Evolutionary conservation across 2,329 filamentous ascomycete genomes (phyloP), one percentile per base, ranked within the genome.

Genomic region (Sporothrix dimorphospora): DNA sequence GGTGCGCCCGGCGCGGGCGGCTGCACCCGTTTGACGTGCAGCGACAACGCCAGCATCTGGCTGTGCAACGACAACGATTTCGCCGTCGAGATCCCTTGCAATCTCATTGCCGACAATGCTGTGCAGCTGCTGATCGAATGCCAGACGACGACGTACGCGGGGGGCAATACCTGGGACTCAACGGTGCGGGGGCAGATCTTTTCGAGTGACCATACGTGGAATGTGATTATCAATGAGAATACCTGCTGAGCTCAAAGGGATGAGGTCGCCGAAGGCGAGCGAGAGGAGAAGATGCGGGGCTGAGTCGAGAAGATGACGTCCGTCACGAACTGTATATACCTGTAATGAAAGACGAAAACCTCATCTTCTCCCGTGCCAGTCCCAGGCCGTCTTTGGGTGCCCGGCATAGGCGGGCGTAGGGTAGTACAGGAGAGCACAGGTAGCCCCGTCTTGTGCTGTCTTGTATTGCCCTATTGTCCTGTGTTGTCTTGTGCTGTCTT

Each of bases 21-120:
- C 40, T 45, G 68, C 53, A 66, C 61, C 8, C 40, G 61, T 6
- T 40, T 66, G 16, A 66, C 61, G 9, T 66, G 61, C 61, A 45
- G 38, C 61, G 40, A 47, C 40, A 30, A 47, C 40, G 61, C 61
- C 38, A 66, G 61, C 40, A 66, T 66, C 61, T 66, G 68, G 68
- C 53, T 70, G 68, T 70, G 68, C 68, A 47, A 70, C 55, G 68
- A 70, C 55, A 59, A 70, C 53, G 24, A 47, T n/a, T 57, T 38
- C 16, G 27, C 55, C 42, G 45, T 70, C 42, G 45, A 53, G 42
- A 66, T 66, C 11, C 61, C 61, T 0, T 66, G 61, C 21, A 16
- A 45, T 7, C 40, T 66, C 40, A 66, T 66, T 27, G 61, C 61
- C 38, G 61, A 66, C 61, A 66, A 66, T 8, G 61, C 61, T 21